These are phyloP conservation scores for Halophytophthora batemanensis DNA, from an alignment of 352 stramenopile genomes.

Conservation along the genomic window DNA sequence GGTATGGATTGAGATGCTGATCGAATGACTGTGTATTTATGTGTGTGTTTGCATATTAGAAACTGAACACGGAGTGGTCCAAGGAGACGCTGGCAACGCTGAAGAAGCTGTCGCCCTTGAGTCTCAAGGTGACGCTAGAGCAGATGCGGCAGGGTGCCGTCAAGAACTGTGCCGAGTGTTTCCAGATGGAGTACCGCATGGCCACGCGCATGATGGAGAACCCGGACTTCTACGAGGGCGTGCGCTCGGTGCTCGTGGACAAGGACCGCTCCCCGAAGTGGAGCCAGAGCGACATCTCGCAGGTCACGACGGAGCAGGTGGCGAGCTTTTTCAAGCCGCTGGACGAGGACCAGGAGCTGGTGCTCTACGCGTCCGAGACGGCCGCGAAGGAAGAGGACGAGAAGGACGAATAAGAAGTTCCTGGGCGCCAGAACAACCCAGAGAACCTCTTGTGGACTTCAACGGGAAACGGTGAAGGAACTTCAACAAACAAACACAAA, in stretches of 20 bases:
- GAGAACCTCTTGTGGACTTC: conserved; percentile 16
- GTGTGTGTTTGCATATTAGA: conserved; percentile 25
- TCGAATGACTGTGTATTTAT: too few species aligned
- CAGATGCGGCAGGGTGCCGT: conserved; percentile 88
- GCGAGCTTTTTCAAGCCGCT: conserved; percentile 79
- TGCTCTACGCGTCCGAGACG: conserved; percentile 55
- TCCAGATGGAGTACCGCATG: conserved; percentile 94
- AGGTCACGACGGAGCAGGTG: conserved; percentile 69
- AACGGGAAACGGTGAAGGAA: conserved; percentile 9
- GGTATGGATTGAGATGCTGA: too few species aligned
- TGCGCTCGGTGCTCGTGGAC: conserved; percentile 95
- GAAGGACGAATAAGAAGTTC: conserved; percentile 28
- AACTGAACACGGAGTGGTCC: conserved; percentile 72
- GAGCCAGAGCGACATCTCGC: conserved; percentile 55
- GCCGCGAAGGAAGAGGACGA: conserved; percentile 19
- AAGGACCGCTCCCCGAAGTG: conserved; percentile 94
- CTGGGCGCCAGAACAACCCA: conserved; percentile 20
- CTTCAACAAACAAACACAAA: conserved; percentile 27
- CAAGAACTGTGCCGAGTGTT: conserved; percentile 86
- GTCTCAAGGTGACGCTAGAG: conserved; percentile 93
- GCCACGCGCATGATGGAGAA: conserved; percentile 84
- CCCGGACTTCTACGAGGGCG: conserved; percentile 96
- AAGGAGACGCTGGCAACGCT: conserved; percentile 80
- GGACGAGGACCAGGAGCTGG: conserved; percentile 69
- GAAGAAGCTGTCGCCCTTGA: conserved; percentile 90